Evolutionary conservation across 1,284 basidiomycete genomes (phyloP), one percentile per base, ranked within the genome.

Genomic region (Pyrrhoderma noxium): DNA sequence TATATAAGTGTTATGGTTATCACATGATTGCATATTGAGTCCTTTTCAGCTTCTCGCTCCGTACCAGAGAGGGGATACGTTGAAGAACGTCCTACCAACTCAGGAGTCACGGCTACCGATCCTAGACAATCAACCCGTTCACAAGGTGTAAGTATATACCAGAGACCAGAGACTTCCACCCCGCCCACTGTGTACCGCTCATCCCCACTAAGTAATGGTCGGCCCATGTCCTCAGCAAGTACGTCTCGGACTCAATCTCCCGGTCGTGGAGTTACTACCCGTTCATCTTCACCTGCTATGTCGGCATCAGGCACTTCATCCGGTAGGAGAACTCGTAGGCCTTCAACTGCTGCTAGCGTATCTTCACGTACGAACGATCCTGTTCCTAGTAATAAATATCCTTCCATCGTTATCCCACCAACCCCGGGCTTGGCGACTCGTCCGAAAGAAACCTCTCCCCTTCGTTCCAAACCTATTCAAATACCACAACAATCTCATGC

Each of bases 401-500:
- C 49, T 22, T 49, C 53, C 34, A 47, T 52, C 7, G 45, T 27
- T 21, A 31, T 51, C 19, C 31, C 50, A 23, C 40, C 39, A 13
- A 41, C 46, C 31, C 45, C 54, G 18, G 37, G 31, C 21, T 50
- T 45, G 31, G 18, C 40, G 7, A 37, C 43, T 16, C 44, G 53
- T 16, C 27, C 45, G 31, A 55, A 51, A 19, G 53, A 55, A 5
- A 31, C 45, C 5, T 49, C 46, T 34, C 45, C 44, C 18, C 46
- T 55, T 43, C 54, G 49, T 14, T 47, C 46, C 39, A 51, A 45
- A 35, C 54, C 47, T 1, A 49, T 53, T 19, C 53, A 51, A 38
- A n/a, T 34, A 31, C 27, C 27, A 31, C 27, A 31, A 31, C 27
- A 47, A 42, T 42, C 51, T 19, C 51, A 51, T 31, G 21, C 52